These are phyloP conservation scores for Thielaviopsis ethacetica DNA, from an alignment of 2,329 filamentous ascomycete species.

Conservation along the genomic window DNA sequence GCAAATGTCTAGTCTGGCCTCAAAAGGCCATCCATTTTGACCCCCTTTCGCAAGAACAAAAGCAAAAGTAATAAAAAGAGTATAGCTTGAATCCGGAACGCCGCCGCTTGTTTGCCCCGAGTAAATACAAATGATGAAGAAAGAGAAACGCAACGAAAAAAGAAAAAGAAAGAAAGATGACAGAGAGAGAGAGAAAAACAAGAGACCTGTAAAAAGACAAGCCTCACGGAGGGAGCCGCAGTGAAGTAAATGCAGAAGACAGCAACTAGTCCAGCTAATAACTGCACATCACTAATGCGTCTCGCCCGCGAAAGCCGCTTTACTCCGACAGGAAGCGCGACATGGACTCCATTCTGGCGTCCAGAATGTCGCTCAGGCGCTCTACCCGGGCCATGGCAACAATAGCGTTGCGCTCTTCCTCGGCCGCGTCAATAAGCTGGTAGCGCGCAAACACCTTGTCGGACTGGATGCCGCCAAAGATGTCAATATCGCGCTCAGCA, in stretches of 20 bases:
- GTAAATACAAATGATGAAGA: conserved; percentile 7
- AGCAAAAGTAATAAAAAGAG: conserved; percentile 4
- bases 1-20: too few relatives aligned
- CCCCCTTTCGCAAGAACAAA: background rate
- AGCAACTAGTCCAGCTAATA: conserved; percentile 11
- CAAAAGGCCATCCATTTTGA: background rate
- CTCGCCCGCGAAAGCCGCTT: background rate
- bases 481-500: conserved; percentile 27
- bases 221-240: conserved; percentile 1
- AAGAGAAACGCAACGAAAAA: background rate
- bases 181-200: background rate
- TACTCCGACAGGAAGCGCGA: conserved; percentile 3
- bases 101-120: conserved; percentile 10
- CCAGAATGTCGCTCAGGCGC: conserved; percentile 24
- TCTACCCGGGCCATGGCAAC: conserved; percentile 33
- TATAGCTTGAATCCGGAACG: conserved; percentile 8
- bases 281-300: background rate
- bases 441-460: conserved; percentile 49
- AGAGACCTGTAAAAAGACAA: background rate
- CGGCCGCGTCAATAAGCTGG: conserved; percentile 44
- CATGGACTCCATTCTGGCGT: conserved; percentile 11
- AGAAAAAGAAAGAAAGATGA: conserved; percentile 4
- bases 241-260: conserved; percentile 6
- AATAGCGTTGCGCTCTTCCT: conserved; percentile 28
- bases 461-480: conserved; percentile 38